Base-by-base conservation (phyloP, 169 alveolate species). In the Gregarina niphandrodes region DNA sequence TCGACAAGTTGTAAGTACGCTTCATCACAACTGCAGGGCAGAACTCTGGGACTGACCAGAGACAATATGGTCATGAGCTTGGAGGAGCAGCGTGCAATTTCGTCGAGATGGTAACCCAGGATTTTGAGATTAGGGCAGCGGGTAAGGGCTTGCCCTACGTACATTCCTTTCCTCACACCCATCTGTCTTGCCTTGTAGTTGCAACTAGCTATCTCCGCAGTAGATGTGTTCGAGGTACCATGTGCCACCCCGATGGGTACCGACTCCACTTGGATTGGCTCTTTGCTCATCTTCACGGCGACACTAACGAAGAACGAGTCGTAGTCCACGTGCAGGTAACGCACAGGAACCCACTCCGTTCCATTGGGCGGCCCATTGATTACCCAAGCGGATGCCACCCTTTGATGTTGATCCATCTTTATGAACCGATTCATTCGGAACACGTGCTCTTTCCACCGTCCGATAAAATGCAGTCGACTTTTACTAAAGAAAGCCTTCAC, bases 261-360 rank as follows among this genome's bases (percentile, higher is more conserved):
- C n/a, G n/a, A n/a, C n/a, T n/a, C n/a, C 4, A 19, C 19, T 39
- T 40, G 39, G 16, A 22, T 28, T 12, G 39, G 37, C 37, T 49
- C 42, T 3, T 48, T 48, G 0, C 23, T 30, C 21, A 38, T 41
- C 26, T 38, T 30, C 20, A 49, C 29, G 11, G 58, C 58, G 23
- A 49, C 58, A 5, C 50, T 22, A 13, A 42, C 58, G 34, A 49
- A 49, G 34, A 49, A 49, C 6, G 58, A 48, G 30, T 49, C 58
- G 11, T 38, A 49, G 34, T 49, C 58, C 9, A 49, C 45, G 30
- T 49, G 58, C 24, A 49, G 0, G 9, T 9, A 9, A 26, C 9
- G 13, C 32, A 26, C 32, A 26, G 32, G 32, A 9, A 9, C 32
- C 32, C 32, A 9, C n/a, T 26, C n/a, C 9, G n/a, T n/a, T 9